Base-by-base conservation (phyloP, 176 grass and related monocot genomes). In the Oryza meridionalis region DNA sequence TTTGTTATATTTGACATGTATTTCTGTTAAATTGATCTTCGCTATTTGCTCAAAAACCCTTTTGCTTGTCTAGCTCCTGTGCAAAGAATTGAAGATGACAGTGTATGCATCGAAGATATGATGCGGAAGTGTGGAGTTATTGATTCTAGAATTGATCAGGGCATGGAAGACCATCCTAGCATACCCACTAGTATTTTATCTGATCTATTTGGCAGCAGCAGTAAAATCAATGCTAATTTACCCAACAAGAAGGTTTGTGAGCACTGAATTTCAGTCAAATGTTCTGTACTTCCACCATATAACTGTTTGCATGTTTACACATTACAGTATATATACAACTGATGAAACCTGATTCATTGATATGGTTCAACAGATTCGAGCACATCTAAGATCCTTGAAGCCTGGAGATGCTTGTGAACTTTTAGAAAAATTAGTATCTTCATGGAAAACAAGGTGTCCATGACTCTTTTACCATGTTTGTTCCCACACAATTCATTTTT, bases 101-200 rank as follows among this genome's bases (percentile, higher is more conserved):
- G 59, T 75, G 77, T 92, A 88, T 94, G 88, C 83, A 88, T 99
- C 7, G 93, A 99, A 82, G 96, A 96, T 73, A 96, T 87, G 81
- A 84, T 96, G 84, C 84, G 62, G 67, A 75, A 85, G 69, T 70
- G 67, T 46, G 96, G 93, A 8, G 42, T 94, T 79, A 58, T 96
- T 81, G 51, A 70, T 22, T 46, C 37, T 25, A 79, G 77, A 75
- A 45, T 63, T 82, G 65, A 89, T 92, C 70, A 85, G 6, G 87
- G 47, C 53, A 65, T 51, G 7, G 62, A 82, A 26, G 59, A 24
- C 27, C 42, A 82, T 86, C 46, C 83, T 88, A 78, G 66, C 76
- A 73, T 79, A 72, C 66, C 71, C 14, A 86, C 69, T 78, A 73
- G 86, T 78, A 74, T 88, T 63, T 79, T 70, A 69, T 72, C 84